phyloP scores from a whole-genome alignment of 83 land plant species.

The Thuja plicata region DNA sequence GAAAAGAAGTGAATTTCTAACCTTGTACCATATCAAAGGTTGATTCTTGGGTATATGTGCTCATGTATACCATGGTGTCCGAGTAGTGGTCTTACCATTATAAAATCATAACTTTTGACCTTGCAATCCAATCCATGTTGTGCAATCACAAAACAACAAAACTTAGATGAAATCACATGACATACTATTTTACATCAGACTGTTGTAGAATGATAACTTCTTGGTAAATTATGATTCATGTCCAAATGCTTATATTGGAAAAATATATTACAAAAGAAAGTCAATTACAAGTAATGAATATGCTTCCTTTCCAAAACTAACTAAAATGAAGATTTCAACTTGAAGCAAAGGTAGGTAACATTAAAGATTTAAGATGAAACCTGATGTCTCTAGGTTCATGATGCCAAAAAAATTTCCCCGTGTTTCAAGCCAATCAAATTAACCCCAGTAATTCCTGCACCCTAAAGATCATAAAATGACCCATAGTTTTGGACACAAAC shows the following conservation, averaged over 20 bases:
- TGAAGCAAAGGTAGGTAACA: neutral
- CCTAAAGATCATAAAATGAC: constrained; percentile 53
- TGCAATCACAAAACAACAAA: neutral
- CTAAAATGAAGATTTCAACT: neutral
- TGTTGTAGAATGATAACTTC: no score
- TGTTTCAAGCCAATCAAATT: constrained; percentile 29
- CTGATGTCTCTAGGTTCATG: constrained; percentile 62
- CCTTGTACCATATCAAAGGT: constrained; percentile 79
- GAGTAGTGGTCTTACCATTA: constrained; percentile 17
- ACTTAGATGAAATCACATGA: neutral
- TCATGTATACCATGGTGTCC: constrained; percentile 45
- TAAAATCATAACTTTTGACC: constrained; percentile 54
- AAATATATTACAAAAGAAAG: neutral
- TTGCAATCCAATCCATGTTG: constrained; percentile 45
- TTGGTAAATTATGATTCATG: neutral
- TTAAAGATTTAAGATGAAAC: neutral
- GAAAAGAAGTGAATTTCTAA: neutral
- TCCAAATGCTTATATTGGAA: neutral
- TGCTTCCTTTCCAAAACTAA: neutral
- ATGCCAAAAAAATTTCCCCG: constrained; percentile 47
- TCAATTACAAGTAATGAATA: neutral
- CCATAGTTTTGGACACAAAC: constrained; percentile 50
- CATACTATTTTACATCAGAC: no score
- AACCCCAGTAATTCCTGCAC: constrained; percentile 69
- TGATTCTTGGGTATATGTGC: constrained; percentile 44